These are phyloP conservation scores for Corylus heterophylla DNA, from an alignment of 306 rosid genomes.

Conservation along the genomic window DNA sequence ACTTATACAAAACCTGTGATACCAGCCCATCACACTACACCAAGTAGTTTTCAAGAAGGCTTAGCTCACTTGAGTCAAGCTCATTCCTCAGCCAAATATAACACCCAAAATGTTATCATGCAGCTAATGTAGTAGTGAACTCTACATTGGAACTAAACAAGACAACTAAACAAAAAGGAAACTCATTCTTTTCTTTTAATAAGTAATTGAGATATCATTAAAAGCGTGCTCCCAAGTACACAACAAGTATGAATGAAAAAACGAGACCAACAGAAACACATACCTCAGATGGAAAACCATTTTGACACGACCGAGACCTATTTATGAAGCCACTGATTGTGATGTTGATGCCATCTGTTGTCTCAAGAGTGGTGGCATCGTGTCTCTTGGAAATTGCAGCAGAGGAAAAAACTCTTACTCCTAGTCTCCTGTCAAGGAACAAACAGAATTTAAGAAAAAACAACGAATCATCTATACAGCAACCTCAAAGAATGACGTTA, in stretches of 20 bases:
- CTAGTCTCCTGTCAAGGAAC: constrained; percentile 33
- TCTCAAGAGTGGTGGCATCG: constrained; percentile 34
- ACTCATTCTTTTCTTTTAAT: constrained; percentile 4
- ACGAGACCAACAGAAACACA: neutral
- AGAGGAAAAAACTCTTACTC: constrained; percentile 34
- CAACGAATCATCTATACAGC: neutral
- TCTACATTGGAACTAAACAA: neutral
- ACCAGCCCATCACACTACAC: neutral
- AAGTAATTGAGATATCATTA: no score
- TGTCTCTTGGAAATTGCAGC: constrained; percentile 46
- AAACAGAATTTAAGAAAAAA: neutral
- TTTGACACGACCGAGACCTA: constrained; percentile 38
- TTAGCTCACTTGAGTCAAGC: neutral
- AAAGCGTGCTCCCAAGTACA: no score
- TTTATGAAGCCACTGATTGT: constrained; percentile 35
- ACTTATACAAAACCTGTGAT: neutral
- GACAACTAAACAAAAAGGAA: neutral
- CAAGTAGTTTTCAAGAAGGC: neutral
- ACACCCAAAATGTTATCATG: neutral
- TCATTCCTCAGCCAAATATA: neutral
- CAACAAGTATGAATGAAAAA: no score
- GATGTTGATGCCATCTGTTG: constrained; percentile 41
- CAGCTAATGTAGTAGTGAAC: neutral
- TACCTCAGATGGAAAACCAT: constrained; percentile 45
- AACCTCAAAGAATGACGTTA: neutral